phyloP scores from a whole-genome alignment of 1,284 basidiomycete species.

The Rhodofomes roseus region DNA sequence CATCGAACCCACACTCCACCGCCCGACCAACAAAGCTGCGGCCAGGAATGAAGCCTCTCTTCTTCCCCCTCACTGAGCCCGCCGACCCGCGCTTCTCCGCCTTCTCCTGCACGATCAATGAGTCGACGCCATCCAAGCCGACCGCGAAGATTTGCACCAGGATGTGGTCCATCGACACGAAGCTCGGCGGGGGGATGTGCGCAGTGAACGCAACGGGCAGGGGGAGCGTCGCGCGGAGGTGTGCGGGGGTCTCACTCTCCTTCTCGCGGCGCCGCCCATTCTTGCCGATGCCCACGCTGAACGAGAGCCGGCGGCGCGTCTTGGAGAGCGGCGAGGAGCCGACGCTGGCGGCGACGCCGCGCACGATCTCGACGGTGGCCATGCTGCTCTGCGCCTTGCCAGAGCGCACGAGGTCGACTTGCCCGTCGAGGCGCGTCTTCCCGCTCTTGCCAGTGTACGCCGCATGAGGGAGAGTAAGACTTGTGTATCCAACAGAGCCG shows the following conservation, averaged over 20 bases:
- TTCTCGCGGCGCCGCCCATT: not conserved
- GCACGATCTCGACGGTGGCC: constrained; percentile 79
- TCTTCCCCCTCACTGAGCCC: constrained; percentile 12
- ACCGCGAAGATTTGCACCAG: constrained; percentile 86
- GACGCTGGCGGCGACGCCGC: constrained; percentile 41
- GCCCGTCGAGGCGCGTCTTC: constrained; percentile 35
- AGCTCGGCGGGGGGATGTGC: constrained; percentile 70
- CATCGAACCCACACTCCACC: constrained; percentile 77
- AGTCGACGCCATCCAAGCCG: constrained; percentile 72
- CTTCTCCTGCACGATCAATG: constrained; percentile 52
- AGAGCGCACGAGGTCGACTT: constrained; percentile 66
- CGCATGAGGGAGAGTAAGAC: constrained; percentile 67
- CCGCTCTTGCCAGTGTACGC: constrained; percentile 37
- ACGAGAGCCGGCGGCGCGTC: constrained; percentile 10
- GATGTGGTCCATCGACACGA: constrained; percentile 63
- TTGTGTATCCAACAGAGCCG: constrained; percentile 49
- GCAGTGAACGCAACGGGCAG: constrained; percentile 46
- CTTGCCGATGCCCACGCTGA: constrained; percentile 16
- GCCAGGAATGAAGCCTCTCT: constrained; percentile 72
- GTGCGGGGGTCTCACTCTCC: constrained; percentile 36
- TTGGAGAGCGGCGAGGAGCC: constrained; percentile 9
- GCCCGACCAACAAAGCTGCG: constrained; percentile 80
- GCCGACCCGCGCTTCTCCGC: constrained; percentile 15
- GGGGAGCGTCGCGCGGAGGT: constrained; percentile 43
- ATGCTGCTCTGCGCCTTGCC: constrained; percentile 82